phyloP scores from a whole-genome alignment of 768 basidiomycete genomes.

The Cystobasidium onofrii region DNA sequence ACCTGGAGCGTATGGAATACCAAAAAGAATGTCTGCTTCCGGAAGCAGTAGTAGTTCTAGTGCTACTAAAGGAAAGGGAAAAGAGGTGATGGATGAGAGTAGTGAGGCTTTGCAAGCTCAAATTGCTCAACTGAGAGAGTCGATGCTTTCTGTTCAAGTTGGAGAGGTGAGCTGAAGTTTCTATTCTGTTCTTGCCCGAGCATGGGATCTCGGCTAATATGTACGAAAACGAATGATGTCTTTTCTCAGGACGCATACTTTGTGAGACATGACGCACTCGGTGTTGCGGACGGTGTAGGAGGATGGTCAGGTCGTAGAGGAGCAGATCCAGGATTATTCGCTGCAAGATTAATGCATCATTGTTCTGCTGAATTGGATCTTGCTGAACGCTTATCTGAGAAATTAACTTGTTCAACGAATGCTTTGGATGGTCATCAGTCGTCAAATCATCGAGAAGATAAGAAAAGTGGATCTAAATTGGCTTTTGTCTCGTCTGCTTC shows the following conservation, averaged over 20 bases:
- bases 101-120: background rate
- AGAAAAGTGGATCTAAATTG: background rate
- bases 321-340: conserved; percentile 51
- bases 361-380: conserved; percentile 39
- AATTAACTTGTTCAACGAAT: background rate
- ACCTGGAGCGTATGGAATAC: conserved; percentile 27
- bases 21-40: conserved; percentile 1
- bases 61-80: conserved; percentile 15
- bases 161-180: conserved; percentile 29
- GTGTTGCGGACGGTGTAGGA: conserved; percentile 90
- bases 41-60: too few species aligned
- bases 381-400: conserved; percentile 52
- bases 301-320: conserved; percentile 60
- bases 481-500: conserved; percentile 12
- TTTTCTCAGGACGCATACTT: conserved; percentile 45
- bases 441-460: background rate
- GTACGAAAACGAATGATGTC: background rate
- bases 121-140: background rate
- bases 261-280: conserved; percentile 63
- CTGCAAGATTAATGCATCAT: conserved; percentile 69
- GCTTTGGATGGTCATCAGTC: background rate
- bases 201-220: too few species aligned
- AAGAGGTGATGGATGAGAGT: background rate
- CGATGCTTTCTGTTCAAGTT: conserved; percentile 20
- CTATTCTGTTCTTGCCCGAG: too few species aligned